Conservation (phyloP, 805 yeast species). For the Hyphopichia homilentoma region DNA sequence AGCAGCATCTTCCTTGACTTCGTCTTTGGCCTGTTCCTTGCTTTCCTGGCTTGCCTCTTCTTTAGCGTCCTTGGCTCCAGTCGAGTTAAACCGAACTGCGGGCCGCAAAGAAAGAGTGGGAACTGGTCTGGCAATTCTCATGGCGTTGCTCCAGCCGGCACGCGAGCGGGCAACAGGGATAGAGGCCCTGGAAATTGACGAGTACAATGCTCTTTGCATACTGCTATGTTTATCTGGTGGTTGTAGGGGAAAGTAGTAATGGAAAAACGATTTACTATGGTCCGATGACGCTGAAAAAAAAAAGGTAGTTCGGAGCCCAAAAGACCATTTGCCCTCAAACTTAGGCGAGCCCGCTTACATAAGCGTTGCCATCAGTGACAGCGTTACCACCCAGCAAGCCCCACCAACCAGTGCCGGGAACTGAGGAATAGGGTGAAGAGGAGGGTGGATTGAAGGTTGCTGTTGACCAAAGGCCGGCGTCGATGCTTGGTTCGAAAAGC, state of each 20-base stretch:
- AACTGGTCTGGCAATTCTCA: constrained; percentile 1
- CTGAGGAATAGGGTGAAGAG: no score
- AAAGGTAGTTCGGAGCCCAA: constrained; percentile 2
- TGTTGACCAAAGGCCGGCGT: no score
- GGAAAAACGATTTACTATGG: background rate
- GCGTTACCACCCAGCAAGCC: no score
- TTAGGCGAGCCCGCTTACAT: no score
- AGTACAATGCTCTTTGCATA: constrained; percentile 2
- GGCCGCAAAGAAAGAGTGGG: no score
- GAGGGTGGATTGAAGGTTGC: no score
- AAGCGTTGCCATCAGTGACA: no score
- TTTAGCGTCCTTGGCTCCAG: constrained; percentile 12
- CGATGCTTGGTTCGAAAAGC: no score
- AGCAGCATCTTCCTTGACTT: constrained; percentile 7
- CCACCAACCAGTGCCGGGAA: no score
- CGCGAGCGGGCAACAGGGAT: background rate
- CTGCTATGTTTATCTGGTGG: no score
- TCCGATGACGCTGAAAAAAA: background rate
- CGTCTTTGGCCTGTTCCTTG: constrained; percentile 3
- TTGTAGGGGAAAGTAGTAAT: background rate
- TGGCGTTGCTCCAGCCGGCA: background rate
- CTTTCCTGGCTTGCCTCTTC: constrained; percentile 5
- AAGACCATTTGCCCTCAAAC: no score
- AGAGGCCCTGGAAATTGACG: background rate
- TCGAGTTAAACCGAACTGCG: constrained; percentile 14